Conservation (phyloP, 371 early-diverging fungal species). For the Lichtheimia ramosa region DNA sequence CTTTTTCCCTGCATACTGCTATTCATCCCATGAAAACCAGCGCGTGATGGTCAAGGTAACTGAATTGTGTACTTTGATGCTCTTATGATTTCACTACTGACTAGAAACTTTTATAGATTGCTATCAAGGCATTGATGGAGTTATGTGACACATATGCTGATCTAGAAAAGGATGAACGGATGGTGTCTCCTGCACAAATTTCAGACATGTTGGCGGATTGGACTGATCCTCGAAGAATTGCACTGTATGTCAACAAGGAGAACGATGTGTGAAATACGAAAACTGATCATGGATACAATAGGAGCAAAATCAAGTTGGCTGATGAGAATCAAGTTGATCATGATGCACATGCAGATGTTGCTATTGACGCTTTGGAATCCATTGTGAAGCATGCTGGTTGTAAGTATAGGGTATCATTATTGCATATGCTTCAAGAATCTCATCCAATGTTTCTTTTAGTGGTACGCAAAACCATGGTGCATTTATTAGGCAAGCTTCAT, state of each 20-base stretch:
- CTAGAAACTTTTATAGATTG: conserved; percentile 15
- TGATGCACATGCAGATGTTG: conserved; percentile 38
- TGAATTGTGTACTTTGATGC: neutral
- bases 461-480: conserved; percentile 37
- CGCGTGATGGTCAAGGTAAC: conserved; percentile 38
- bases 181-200: conserved; percentile 55
- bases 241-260: conserved; percentile 21
- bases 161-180: conserved; percentile 37
- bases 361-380: conserved; percentile 39
- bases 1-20: conserved; percentile 83
- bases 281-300: neutral
- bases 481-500: conserved; percentile 34
- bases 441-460: conserved; percentile 11
- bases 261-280: neutral
- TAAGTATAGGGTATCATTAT: neutral
- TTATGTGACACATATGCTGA: conserved; percentile 36
- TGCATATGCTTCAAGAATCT: neutral
- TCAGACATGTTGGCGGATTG: conserved; percentile 61
- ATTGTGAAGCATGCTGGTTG: conserved; percentile 24
- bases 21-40: conserved; percentile 72
- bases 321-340: conserved; percentile 21
- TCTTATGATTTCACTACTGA: neutral
- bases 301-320: conserved; percentile 6
- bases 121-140: conserved; percentile 36
- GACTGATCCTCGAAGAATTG: conserved; percentile 56